Evolutionary conservation across 192 early-diverging fungal species (phyloP), one percentile per base, ranked within the genome.

Genomic region (Coemansia javaensis): DNA sequence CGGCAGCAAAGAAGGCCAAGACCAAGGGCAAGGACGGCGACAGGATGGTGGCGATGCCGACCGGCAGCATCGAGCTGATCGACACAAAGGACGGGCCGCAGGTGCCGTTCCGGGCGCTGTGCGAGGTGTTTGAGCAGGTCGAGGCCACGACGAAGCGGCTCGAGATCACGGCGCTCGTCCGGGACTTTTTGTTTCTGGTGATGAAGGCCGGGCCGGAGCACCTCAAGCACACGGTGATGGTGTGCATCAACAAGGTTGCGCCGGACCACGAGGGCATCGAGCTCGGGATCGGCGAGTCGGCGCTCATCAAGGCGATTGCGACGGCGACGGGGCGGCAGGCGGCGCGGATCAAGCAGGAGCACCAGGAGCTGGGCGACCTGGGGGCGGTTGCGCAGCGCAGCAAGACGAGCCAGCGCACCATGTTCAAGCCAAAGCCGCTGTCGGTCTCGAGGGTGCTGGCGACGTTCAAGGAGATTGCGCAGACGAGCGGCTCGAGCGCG

Each of bases 261-360:
- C 94, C 97, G 0, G 93, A 99, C 50, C 91, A 96, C 59, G 92
- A 97, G 71, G 90, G 89, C 21, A 75, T 94, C 20, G 97, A 99
- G 71, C 74, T 99, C 18, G 95, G 95, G 6, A 85, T 99, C 45
- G 97, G 97, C 25, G 94, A 97, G 53, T 85, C 87, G 15, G 76
- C 93, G 5, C 63, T 99, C 25, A 85, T 96, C 52, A 97, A 97
- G 57, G 89, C 92, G 9, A 89, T 99, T 58, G 94, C 89, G 3
- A 62, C 87, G 36, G 85, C 90, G 2, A 97, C 97, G 0, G 93
- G 94, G 10, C 68, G 88, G 15, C 80, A 77, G 24, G 62, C 79
- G 40, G 57, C 75, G 15, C 81, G 81, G 52, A 84, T 99, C 56
- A 96, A 95, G 56, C 54, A 77, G 37, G 90, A 94, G 16, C 79